These are phyloP conservation scores for Boechera retrofracta DNA, from an alignment of 345 rosid genomes.

Conservation along the genomic window DNA sequence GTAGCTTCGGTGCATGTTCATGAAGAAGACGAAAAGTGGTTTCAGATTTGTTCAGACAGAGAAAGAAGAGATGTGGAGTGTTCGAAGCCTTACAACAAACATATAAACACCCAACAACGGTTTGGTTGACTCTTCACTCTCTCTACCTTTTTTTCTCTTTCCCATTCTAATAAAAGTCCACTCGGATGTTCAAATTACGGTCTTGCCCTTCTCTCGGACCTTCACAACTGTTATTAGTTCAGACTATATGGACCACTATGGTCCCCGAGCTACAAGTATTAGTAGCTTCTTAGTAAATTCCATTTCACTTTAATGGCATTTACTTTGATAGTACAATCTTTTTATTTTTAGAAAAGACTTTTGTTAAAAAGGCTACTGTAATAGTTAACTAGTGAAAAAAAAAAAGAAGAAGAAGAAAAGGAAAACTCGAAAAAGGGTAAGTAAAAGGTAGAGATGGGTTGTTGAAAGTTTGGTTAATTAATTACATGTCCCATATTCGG, in stretches of 20 bases:
- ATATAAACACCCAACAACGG: conserved; percentile 53
- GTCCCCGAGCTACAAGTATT: background rate
- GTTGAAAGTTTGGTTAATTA: background rate
- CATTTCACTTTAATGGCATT: background rate
- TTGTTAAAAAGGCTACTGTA: too few species aligned
- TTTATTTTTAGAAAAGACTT: too few species aligned
- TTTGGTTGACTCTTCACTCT: conserved; percentile 70
- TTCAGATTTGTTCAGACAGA: conserved; percentile 45
- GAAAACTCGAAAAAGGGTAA: background rate
- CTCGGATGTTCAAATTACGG: conserved; percentile 2
- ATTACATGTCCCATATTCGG: conserved; percentile 31
- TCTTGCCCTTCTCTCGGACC: conserved; percentile 25
- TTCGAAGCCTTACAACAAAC: conserved; percentile 81
- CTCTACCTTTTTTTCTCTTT: background rate
- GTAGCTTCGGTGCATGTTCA: conserved; percentile 28
- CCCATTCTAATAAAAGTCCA: conserved; percentile 39
- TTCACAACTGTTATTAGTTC: background rate
- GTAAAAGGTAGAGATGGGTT: conserved; percentile 27
- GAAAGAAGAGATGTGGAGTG: conserved; percentile 59
- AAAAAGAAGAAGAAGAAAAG: too few species aligned
- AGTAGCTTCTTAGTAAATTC: background rate
- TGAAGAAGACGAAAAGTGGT: conserved; percentile 32
- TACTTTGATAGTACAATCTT: background rate
- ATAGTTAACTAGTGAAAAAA: background rate
- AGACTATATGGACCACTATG: background rate